Conservation (phyloP, 768 basidiomycete species). For the Termitomyces sp. region DNA sequence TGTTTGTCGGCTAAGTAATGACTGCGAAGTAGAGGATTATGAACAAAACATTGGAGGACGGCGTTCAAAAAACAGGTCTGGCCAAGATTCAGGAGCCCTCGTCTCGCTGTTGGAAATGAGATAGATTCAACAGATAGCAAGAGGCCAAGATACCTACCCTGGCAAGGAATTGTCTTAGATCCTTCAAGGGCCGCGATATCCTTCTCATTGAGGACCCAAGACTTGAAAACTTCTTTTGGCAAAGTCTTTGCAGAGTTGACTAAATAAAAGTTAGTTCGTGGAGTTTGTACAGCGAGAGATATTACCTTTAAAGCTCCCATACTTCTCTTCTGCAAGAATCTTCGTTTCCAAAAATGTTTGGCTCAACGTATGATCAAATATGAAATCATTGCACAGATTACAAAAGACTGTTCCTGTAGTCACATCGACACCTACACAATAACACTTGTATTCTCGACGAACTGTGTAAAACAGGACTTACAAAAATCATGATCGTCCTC, state of each 20-base stretch:
- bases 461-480: conserved; percentile 30
- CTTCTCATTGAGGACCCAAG: conserved; percentile 36
- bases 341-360: conserved; percentile 38
- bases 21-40: conserved; percentile 86
- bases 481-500: conserved; percentile 62
- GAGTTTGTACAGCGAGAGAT: neutral
- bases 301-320: conserved; percentile 59
- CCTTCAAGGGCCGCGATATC: conserved; percentile 45
- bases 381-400: conserved; percentile 67
- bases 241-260: conserved; percentile 16
- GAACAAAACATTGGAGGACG: conserved; percentile 82
- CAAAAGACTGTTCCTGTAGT: conserved; percentile 78
- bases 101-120: conserved; percentile 47
- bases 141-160: conserved; percentile 44
- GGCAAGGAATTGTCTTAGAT: conserved; percentile 59
- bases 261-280: neutral
- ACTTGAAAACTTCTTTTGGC: conserved; percentile 30
- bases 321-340: conserved; percentile 56
- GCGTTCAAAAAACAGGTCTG: conserved; percentile 95
- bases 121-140: neutral
- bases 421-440: conserved; percentile 63
- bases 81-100: conserved; percentile 84
- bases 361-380: conserved; percentile 57
- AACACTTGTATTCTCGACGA: neutral
- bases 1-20: conserved; percentile 92